Conservation (phyloP, 2,329 filamentous ascomycete species). For the Xylaria sp. region DNA sequence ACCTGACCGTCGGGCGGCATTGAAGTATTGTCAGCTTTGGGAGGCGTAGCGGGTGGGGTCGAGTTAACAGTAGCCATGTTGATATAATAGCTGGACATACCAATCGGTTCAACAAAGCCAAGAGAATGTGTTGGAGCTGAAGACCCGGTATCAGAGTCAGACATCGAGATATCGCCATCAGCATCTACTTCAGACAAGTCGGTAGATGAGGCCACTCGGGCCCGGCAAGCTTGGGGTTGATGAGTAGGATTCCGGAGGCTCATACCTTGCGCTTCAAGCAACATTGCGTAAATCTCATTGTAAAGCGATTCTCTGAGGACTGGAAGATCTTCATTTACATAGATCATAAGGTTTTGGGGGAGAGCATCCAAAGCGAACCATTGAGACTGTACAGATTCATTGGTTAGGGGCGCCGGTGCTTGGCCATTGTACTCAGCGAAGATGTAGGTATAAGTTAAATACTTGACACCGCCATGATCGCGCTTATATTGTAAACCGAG, state of each 20-base stretch:
- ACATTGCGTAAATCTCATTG: background rate
- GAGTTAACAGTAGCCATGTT: background rate
- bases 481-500: conserved; percentile 9
- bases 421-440: conserved; percentile 28
- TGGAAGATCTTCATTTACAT: conserved; percentile 9
- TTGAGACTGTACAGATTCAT: conserved; percentile 6
- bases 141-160: background rate
- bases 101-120: background rate
- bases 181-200: no score
- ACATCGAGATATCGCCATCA: background rate
- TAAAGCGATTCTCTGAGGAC: background rate
- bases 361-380: conserved; percentile 27
- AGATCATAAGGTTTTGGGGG: background rate
- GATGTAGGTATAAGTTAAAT: conserved; percentile 31
- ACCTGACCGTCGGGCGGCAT: background rate
- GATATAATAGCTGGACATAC: background rate
- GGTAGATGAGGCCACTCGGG: no score
- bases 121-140: background rate
- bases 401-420: conserved; percentile 4
- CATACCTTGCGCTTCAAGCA: background rate
- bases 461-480: conserved; percentile 31
- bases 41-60: no score
- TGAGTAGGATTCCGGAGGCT: background rate
- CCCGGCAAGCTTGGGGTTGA: background rate
- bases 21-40: background rate